Percentiles rank a stretch among this genome's conserved stretches.
phyloP scores from a whole-genome alignment of 1,139 yeast species.

The Yamadazyma dendronema region DNA sequence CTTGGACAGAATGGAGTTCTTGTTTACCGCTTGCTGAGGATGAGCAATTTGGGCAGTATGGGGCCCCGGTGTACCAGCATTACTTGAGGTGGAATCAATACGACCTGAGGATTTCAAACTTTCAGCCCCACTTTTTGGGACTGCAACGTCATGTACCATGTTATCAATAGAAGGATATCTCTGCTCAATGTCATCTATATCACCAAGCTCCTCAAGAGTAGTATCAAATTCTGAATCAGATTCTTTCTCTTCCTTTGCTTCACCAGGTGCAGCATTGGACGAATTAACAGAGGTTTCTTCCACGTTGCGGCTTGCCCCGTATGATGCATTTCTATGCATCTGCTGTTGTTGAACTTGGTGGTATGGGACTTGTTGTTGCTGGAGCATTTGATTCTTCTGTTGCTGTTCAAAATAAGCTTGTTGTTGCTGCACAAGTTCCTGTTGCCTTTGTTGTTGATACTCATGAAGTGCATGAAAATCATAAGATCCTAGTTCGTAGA shows the following conservation, averaged over 20 bases:
- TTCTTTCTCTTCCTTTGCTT: background rate
- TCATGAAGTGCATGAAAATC: constrained; percentile 47
- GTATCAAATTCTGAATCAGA: constrained; percentile 15
- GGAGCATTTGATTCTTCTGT: constrained; percentile 5
- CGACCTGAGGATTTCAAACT: constrained; percentile 5
- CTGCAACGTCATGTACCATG: constrained; percentile 19
- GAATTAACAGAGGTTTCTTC: too few relatives aligned
- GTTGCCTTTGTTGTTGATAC: constrained; percentile 41
- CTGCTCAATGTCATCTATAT: constrained; percentile 42
- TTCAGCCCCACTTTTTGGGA: constrained; percentile 7
- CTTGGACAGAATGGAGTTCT: too few relatives aligned
- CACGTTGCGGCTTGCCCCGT: background rate
- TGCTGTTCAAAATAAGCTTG: constrained; percentile 18
- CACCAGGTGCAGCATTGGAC: background rate
- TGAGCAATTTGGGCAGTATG: too few relatives aligned
- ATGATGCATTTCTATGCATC: background rate
- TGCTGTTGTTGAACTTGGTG: too few relatives aligned
- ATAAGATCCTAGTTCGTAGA: constrained; percentile 39
- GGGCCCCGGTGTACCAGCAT: too few relatives aligned
- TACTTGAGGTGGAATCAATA: background rate
- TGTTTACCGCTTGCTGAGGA: too few relatives aligned
- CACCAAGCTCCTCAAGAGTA: constrained; percentile 29
- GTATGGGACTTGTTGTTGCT: background rate
- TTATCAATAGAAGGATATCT: constrained; percentile 45
- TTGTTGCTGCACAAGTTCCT: constrained; percentile 35